Base-by-base conservation (phyloP, 768 basidiomycete genomes). In the Tricholoma hemisulphureum region DNA sequence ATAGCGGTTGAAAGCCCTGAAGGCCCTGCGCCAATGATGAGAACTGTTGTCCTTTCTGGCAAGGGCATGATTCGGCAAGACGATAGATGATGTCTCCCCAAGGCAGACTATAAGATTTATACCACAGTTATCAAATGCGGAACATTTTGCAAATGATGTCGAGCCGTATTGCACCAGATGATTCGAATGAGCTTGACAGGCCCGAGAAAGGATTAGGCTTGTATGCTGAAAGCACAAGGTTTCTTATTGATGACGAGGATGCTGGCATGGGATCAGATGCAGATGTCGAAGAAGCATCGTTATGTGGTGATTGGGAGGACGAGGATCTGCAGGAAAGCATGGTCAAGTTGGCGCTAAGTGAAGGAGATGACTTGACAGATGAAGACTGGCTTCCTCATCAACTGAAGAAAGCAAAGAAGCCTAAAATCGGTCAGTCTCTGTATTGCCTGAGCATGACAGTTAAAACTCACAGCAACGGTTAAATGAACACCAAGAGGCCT, bases 11-110 rank as follows among this genome's bases (percentile, higher is more conserved):
- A 69, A 51, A 83, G 75, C 7, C 83, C 82, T 0, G 73, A 63
- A 21, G 82, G 82, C 16, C 82, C 82, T 23, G 79, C 79, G 26
- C 80, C 82, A 9, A 83, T 75, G 23, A 84, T 73, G 51, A 83
- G 75, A 26, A 83, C 67, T 23, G 75, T 75, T 4, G 79, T 77
- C 45, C 55, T 56, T 35, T 53, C 37, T 51, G 67, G 23, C n/a
- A 26, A 65, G 18, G 68, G 58, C 65, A 67, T 64, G 23, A n/a
- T n/a, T n/a, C n/a, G n/a, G n/a, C n/a, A n/a, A n/a, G n/a, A n/a
- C n/a, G n/a, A n/a, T n/a, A n/a, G n/a, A n/a, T n/a, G n/a, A n/a
- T n/a, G n/a, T n/a, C n/a, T n/a, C n/a, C n/a, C n/a, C n/a, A n/a
- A n/a, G n/a, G n/a, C n/a, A n/a, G n/a, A n/a, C n/a, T n/a, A n/a